phyloP scores from a whole-genome alignment of 1,284 basidiomycete species.

The Trametes pubescens region DNA sequence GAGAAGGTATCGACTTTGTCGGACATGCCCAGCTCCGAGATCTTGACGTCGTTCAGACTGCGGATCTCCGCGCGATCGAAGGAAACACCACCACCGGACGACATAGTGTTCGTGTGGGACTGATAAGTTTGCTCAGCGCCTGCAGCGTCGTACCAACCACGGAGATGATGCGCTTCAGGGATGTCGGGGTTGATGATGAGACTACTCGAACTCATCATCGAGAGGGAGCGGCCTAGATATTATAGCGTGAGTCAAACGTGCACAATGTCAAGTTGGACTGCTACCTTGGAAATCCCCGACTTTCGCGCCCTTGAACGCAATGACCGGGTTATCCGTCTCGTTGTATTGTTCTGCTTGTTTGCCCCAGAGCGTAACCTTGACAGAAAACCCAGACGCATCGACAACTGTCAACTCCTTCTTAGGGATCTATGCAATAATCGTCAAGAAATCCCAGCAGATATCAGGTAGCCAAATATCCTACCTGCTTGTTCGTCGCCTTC shows the following conservation, averaged over 20 bases:
- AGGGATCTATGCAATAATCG: slow-evolving; percentile 59
- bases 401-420: slow-evolving; percentile 93
- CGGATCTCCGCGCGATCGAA: slow-evolving; percentile 80
- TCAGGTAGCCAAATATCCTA: slow-evolving; percentile 41
- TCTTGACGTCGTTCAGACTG: slow-evolving; percentile 85
- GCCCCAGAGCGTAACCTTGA: slow-evolving; percentile 95
- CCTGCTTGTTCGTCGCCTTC: slow-evolving; percentile 76
- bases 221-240: slow-evolving; percentile 76
- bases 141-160: slow-evolving; percentile 90
- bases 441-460: not conserved
- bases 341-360: slow-evolving; percentile 90
- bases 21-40: slow-evolving; percentile 76
- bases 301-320: slow-evolving; percentile 96
- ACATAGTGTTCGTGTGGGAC: slow-evolving; percentile 64
- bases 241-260: not conserved
- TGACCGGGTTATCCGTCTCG: slow-evolving; percentile 67
- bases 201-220: slow-evolving; percentile 71
- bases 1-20: slow-evolving; percentile 90
- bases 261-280: not conserved
- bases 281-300: slow-evolving; percentile 94
- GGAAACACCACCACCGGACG: slow-evolving; percentile 48
- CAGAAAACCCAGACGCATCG: slow-evolving; percentile 83
- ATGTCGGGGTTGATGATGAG: slow-evolving; percentile 92
- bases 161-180: slow-evolving; percentile 82
- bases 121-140: slow-evolving; percentile 74